phyloP scores from a whole-genome alignment of 78 protist species.

The Bigelowiella natans region DNA sequence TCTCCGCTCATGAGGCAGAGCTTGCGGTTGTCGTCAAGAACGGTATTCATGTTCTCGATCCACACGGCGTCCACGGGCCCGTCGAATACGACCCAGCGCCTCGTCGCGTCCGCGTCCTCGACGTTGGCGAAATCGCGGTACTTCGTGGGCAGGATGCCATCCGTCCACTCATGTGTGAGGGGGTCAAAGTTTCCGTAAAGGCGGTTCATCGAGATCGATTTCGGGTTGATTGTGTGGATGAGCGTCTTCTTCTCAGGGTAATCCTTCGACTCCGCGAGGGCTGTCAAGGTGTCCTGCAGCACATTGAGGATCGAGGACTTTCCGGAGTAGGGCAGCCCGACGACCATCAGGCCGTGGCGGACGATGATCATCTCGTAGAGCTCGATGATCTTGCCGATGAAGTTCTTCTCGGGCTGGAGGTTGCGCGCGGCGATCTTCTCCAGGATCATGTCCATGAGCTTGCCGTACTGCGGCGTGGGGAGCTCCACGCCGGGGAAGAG shows the following conservation, averaged over 20 bases:
- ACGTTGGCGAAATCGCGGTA: background rate
- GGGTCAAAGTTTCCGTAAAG: conserved; percentile 31
- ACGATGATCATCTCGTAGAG: conserved; percentile 43
- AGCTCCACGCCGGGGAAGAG: conserved; percentile 44
- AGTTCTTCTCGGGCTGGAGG: background rate
- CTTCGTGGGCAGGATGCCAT: conserved; percentile 29
- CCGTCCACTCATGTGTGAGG: conserved; percentile 34
- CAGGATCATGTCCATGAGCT: background rate
- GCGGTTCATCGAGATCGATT: conserved; percentile 9
- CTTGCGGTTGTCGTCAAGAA: conserved; percentile 85
- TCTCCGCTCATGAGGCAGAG: conserved; percentile 77
- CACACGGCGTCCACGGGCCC: conserved; percentile 80
- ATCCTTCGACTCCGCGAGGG: too few species aligned
- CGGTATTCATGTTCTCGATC: conserved; percentile 90
- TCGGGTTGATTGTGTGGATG: conserved; percentile 37
- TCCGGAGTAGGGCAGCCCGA: conserved; percentile 59
- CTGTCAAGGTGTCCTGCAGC: too few species aligned
- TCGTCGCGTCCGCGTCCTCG: conserved; percentile 3
- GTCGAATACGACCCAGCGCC: conserved; percentile 8
- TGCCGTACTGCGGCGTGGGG: conserved; percentile 27
- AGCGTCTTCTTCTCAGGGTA: too few species aligned
- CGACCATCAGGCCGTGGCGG: conserved; percentile 62
- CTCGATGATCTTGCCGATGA: conserved; percentile 39
- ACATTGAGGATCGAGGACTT: too few species aligned
- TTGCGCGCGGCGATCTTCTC: background rate